phyloP scores from a whole-genome alignment of 2,329 filamentous ascomycete species.

The Colletotrichum liriopes region DNA sequence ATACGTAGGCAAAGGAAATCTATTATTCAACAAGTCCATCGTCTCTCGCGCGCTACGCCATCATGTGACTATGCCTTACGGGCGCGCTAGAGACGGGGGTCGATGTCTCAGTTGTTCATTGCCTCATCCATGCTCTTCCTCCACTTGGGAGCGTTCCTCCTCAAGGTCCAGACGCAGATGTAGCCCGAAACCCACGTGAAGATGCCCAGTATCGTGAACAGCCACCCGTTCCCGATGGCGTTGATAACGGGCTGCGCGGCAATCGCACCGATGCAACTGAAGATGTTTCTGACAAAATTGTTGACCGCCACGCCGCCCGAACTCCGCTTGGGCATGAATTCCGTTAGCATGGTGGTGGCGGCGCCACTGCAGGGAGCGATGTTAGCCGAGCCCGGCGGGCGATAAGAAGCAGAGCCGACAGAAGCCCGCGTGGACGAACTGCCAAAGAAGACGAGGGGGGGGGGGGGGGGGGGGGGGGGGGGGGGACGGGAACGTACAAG shows the following conservation, averaged over 20 bases:
- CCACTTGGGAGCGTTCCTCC: conserved; percentile 74
- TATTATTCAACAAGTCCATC: conserved; percentile 7
- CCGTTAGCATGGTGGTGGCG: conserved; percentile 86
- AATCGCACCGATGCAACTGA: conserved; percentile 79
- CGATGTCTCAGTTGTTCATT: conserved; percentile 46
- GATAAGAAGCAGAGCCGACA: neutral
- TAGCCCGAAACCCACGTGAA: conserved; percentile 72
- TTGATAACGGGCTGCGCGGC: conserved; percentile 80
- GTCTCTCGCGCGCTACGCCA: conserved; percentile 5
- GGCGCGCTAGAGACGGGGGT: conserved; percentile 3
- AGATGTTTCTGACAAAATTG: conserved; percentile 86
- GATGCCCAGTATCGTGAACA: conserved; percentile 74
- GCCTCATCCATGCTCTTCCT: conserved; percentile 73
- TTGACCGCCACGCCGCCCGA: conserved; percentile 84
- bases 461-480: too few species aligned
- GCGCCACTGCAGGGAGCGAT: conserved; percentile 59
- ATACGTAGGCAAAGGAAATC: conserved; percentile 1
- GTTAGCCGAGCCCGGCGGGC: conserved; percentile 35
- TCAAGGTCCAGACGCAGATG: conserved; percentile 73
- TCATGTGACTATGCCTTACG: conserved; percentile 7
- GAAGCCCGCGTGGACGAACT: neutral
- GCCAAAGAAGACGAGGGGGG: neutral
- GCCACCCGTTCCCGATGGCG: conserved; percentile 82
- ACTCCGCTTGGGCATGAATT: conserved; percentile 82
- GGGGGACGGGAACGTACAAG: conserved; percentile 61